These are phyloP conservation scores for Metschnikowia orientalis DNA, from an alignment of 805 yeast species.

Conservation along the genomic window DNA sequence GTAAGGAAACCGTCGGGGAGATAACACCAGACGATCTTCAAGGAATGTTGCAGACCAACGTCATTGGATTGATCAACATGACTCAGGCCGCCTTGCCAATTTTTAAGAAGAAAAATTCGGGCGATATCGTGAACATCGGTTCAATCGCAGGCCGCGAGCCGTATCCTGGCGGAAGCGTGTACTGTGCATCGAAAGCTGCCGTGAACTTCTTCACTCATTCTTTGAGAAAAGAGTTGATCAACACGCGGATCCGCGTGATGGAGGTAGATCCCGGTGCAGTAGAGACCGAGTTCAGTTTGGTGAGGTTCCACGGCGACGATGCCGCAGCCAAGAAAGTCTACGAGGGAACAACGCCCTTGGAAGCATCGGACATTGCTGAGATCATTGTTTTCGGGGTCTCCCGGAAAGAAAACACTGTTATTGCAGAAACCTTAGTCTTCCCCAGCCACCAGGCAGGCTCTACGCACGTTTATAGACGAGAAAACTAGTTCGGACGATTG, in stretches of 20 bases:
- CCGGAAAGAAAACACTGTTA: constrained; percentile 32
- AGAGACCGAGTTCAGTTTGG: constrained; percentile 35
- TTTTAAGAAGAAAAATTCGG: constrained; percentile 32
- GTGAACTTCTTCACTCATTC: constrained; percentile 31
- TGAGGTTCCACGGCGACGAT: constrained; percentile 32
- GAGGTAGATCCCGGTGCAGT: constrained; percentile 42
- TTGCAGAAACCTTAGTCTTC: constrained; percentile 37
- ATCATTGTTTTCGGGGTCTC: constrained; percentile 33
- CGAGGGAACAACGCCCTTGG: constrained; percentile 32
- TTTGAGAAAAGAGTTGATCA: constrained; percentile 35
- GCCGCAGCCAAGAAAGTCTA: constrained; percentile 31
- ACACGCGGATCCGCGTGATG: constrained; percentile 33
- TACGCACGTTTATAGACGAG: constrained; percentile 21
- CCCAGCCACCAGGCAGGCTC: constrained; percentile 38
- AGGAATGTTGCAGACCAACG: constrained; percentile 38
- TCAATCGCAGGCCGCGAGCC: constrained; percentile 37
- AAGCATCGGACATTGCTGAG: constrained; percentile 37
- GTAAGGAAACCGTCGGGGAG: constrained; percentile 29
- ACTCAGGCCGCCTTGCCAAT: constrained; percentile 37
- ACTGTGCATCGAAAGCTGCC: constrained; percentile 38
- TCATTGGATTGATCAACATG: constrained; percentile 32
- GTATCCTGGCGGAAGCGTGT: constrained; percentile 36
- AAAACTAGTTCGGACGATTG: too few relatives aligned
- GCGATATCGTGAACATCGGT: constrained; percentile 36
- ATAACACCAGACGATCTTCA: constrained; percentile 27